Percentiles rank a stretch among this genome's conserved stretches.
These are phyloP conservation scores for Diaporthe sp. DNA, from an alignment of 2,329 filamentous ascomycete genomes.

Conservation along the genomic window DNA sequence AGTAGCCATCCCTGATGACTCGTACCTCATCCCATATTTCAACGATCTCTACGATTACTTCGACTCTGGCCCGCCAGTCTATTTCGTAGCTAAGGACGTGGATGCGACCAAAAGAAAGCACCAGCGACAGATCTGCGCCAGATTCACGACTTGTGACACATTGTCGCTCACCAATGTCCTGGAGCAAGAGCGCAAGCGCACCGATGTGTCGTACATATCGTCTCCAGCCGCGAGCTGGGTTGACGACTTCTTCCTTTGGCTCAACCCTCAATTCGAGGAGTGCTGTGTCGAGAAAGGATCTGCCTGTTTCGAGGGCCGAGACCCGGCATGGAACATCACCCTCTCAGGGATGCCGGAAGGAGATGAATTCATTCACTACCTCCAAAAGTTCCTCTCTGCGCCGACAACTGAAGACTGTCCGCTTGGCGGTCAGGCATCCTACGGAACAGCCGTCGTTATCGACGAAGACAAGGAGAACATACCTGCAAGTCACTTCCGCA, in stretches of 20 bases:
- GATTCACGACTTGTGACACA: conserved; percentile 89
- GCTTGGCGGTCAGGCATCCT: conserved; percentile 88
- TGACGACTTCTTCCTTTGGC: conserved; percentile 95
- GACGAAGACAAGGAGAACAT: conserved; percentile 76
- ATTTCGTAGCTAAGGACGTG: conserved; percentile 88
- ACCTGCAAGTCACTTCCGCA: conserved; percentile 90
- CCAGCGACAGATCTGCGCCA: conserved; percentile 89
- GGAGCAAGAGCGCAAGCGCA: conserved; percentile 92
- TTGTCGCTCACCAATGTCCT: conserved; percentile 89
- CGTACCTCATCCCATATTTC: conserved; percentile 96
- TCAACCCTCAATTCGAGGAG: conserved; percentile 85
- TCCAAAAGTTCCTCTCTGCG: conserved; percentile 83
- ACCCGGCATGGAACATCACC: conserved; percentile 89
- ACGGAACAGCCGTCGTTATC: conserved; percentile 85
- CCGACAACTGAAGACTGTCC: conserved; percentile 89
- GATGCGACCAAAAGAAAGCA: conserved; percentile 81
- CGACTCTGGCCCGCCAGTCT: conserved; percentile 91
- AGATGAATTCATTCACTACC: conserved; percentile 89
- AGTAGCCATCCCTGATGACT: conserved; percentile 92
- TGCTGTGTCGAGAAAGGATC: conserved; percentile 79
- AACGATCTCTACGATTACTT: conserved; percentile 96
- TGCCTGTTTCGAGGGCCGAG: conserved; percentile 82
- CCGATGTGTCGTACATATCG: conserved; percentile 88
- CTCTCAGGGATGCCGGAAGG: conserved; percentile 93
- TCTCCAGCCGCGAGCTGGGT: conserved; percentile 95